These are phyloP conservation scores for Cylindrotheca closterium DNA, from an alignment of 108 stramenopile species.

Conservation along the genomic window DNA sequence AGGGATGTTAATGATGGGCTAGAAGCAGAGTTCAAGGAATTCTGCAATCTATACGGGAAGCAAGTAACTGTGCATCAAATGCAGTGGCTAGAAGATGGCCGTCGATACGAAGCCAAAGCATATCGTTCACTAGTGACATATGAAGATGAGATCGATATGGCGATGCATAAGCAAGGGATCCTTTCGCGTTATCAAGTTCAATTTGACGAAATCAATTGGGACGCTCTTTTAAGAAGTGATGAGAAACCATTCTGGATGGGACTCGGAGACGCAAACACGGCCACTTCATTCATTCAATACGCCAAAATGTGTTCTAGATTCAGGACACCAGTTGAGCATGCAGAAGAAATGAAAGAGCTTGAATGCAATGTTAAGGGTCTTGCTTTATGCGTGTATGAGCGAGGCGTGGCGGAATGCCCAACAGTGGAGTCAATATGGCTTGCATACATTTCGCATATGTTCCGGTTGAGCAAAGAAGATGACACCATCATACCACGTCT, in stretches of 20 bases:
- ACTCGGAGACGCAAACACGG: slow-evolving; percentile 53
- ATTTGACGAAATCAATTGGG: slow-evolving; percentile 28
- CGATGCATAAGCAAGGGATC: slow-evolving; percentile 63
- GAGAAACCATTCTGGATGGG: slow-evolving; percentile 56
- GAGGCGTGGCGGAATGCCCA: slow-evolving; percentile 83
- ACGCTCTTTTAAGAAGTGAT: slow-evolving; percentile 28
- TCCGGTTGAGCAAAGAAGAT: slow-evolving; percentile 1
- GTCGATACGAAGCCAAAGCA: slow-evolving; percentile 37
- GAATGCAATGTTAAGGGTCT: slow-evolving; percentile 29
- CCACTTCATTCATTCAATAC: slow-evolving; percentile 60
- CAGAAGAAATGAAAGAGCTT: slow-evolving; percentile 3
- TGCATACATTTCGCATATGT: slow-evolving; percentile 58
- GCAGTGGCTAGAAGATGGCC: slow-evolving; percentile 37
- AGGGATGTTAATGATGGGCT: slow-evolving; percentile 42
- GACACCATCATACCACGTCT: slow-evolving; percentile 22
- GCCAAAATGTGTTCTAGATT: slow-evolving; percentile 32
- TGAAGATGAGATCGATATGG: slow-evolving; percentile 76
- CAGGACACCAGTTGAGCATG: slow-evolving; percentile 18
- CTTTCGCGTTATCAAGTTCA: slow-evolving; percentile 30
- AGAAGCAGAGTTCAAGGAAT: slow-evolving; percentile 18
- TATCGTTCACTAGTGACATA: slow-evolving; percentile 37
- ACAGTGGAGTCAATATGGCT: slow-evolving; percentile 81
- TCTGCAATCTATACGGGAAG: slow-evolving; percentile 19
- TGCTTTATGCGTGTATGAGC: slow-evolving; percentile 56
- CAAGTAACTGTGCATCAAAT: neutral